Evolutionary conservation across 2,329 filamentous ascomycete species (phyloP).

Genomic region (Xylaria sp.): DNA sequence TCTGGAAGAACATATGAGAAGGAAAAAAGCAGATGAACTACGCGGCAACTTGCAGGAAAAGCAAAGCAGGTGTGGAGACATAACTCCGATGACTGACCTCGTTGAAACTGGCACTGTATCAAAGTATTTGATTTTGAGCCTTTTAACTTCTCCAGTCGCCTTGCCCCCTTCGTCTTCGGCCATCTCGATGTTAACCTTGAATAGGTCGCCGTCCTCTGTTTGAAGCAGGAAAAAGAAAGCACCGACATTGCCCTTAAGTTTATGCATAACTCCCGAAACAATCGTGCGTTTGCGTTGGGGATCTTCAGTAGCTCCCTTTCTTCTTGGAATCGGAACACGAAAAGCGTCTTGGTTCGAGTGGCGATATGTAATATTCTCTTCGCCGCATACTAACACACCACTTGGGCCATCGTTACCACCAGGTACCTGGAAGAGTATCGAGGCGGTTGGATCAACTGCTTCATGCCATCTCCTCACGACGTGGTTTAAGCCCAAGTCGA

Average conservation of each 20-base stretch:
- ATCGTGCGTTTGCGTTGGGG: constrained; percentile 88
- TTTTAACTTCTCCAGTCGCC: constrained; percentile 78
- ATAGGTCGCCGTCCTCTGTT: constrained; percentile 96
- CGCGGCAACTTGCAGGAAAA: background rate
- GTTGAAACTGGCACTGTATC: constrained; percentile 91
- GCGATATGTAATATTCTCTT: constrained; percentile 95
- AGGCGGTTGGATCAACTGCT: constrained; percentile 85
- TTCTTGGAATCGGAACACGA: constrained; percentile 84
- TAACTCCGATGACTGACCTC: constrained; percentile 45
- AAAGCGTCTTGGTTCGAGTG: constrained; percentile 93
- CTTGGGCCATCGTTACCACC: constrained; percentile 93
- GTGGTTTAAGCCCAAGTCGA: constrained; percentile 95
- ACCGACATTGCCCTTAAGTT: constrained; percentile 78
- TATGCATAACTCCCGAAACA: constrained; percentile 94
- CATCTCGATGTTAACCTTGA: constrained; percentile 95
- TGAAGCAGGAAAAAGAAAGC: constrained; percentile 98
- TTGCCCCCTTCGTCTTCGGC: constrained; percentile 79
- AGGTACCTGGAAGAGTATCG: constrained; percentile 91
- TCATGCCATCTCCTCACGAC: constrained; percentile 97
- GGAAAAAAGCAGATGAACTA: too few relatives aligned
- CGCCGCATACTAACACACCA: constrained; percentile 91
- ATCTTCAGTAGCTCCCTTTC: constrained; percentile 87
- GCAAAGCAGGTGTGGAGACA: background rate
- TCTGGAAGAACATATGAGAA: too few relatives aligned
- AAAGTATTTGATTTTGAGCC: constrained; percentile 95